Evolutionary conservation across 805 yeast genomes (phyloP), one percentile per base, ranked within the genome.

Genomic region (Limtongia smithiae): DNA sequence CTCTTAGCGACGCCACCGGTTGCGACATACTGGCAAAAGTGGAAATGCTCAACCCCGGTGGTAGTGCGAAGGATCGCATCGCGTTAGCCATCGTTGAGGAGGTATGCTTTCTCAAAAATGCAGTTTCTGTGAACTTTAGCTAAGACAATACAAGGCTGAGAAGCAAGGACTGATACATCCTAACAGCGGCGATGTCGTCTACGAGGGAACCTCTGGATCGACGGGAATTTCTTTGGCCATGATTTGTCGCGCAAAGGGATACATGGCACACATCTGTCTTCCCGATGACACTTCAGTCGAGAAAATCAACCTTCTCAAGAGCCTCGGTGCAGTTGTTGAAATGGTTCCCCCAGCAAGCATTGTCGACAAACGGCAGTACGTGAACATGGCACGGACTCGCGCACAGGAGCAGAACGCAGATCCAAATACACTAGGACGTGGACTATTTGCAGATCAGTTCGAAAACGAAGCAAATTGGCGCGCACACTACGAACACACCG

Each of bases 191-290:
- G 93, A 87, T 61, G 72, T 81, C 12, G 83, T 91, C 1, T 89
- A 82, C 65, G 98, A 91, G 69, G 98, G 98, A 6, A 93, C 98
- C 0, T 83, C 93, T 9, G 98, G 98, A 0, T 89, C 97, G 0
- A 91, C 98, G 0, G 98, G 98, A 2, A 93, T 93, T 11, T 86
- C 96, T 1, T 77, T 91, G 60, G 96, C 97, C 0, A 79, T 89
- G 67, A 74, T 93, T n/a, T 86, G 95, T 55, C 80, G 88, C 58
- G 84, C 96, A 0, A 65, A 85, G 44, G 98, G 98, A 0, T 90
- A 90, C 65, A 79, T 77, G 18, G 85, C 96, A 0, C 96, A 89
- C 61, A 93, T 91, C n/a, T 90, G 94, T 42, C 71, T 93, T 7
- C 97, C 97, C 0, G 93, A 89, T 63, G 98, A 91, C 62, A 93